These are phyloP conservation scores for Prunus persica DNA, from an alignment of 306 rosid species.

Conservation along the genomic window Prunus_persica_NCBIv2 NC_034011.1:24653001-24653500, in stretches of 20 bases:
- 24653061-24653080: not conserved
- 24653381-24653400: slow-evolving; percentile 61
- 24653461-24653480: slow-evolving; percentile 68
- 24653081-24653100: not conserved
- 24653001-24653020: not conserved
- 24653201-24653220: not conserved
- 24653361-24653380: slow-evolving; percentile 66
- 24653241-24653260: too few relatives aligned
- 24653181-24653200: not conserved
- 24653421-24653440: slow-evolving; percentile 80
- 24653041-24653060: not conserved
- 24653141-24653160: not conserved
- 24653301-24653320: not conserved
- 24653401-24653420: slow-evolving; percentile 52
- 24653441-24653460: slow-evolving; percentile 69
- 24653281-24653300: too few relatives aligned
- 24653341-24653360: slow-evolving; percentile 33
- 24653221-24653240: not conserved
- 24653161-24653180: not conserved
- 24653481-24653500: slow-evolving; percentile 63
- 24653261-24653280: too few relatives aligned
- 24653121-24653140: not conserved
- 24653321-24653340: not conserved
- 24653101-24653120: not conserved
- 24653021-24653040: not conserved